Conservation (phyloP, 2,329 filamentous ascomycete species). For the Neurospora sp. region DNA sequence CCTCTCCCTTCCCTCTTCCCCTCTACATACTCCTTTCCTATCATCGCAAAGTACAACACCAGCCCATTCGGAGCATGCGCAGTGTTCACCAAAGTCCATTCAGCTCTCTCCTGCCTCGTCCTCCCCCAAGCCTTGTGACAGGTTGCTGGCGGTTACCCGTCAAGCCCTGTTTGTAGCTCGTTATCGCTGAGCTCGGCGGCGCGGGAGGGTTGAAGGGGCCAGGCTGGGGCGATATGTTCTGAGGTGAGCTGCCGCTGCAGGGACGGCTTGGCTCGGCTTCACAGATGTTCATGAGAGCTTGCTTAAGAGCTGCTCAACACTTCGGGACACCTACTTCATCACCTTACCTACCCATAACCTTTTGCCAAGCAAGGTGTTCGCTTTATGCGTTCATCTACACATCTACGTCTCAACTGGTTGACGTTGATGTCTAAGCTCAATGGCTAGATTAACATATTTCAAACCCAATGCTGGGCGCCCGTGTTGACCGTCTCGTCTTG, state of each 20-base stretch:
- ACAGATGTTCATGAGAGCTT: not conserved
- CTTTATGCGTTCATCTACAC: conserved; percentile 33
- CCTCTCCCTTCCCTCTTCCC: not conserved
- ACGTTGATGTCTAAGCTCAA: conserved; percentile 40
- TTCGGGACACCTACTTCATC: too few relatives aligned
- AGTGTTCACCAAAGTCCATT: not conserved
- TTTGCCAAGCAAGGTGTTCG: conserved; percentile 14
- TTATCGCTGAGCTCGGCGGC: not conserved
- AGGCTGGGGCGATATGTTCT: not conserved
- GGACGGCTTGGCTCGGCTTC: not conserved
- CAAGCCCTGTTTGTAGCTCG: not conserved
- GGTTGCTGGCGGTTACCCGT: not conserved
- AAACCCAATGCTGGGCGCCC: conserved; percentile 48
- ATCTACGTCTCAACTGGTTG: conserved; percentile 29
- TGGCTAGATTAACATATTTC: conserved; percentile 36
- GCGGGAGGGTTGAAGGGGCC: not conserved
- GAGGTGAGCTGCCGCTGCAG: not conserved
- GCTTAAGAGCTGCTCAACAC: not conserved
- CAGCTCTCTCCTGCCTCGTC: not conserved
- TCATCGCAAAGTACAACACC: not conserved
- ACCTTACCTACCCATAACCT: not conserved
- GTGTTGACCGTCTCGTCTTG: conserved; percentile 46
- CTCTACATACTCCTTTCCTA: not conserved
- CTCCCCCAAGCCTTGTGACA: not conserved
- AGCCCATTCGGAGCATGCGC: not conserved